Conservation (phyloP, 331 rosid species). For the Malus hybrid region DNA sequence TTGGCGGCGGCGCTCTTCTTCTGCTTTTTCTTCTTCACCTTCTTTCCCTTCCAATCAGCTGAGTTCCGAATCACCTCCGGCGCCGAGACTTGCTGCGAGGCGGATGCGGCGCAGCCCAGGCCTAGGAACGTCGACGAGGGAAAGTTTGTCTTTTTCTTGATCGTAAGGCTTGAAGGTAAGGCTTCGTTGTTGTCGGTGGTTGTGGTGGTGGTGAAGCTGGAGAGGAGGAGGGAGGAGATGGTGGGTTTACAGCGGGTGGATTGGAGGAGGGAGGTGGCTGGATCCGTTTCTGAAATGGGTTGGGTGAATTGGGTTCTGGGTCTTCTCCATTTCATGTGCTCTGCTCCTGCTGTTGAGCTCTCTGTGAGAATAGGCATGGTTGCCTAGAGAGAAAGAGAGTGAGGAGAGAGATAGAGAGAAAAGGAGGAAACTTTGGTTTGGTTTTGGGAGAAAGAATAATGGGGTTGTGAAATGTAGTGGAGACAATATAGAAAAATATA, state of each 20-base stretch:
- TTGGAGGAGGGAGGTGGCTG: slow-evolving; percentile 44
- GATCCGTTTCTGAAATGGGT: slow-evolving; percentile 58
- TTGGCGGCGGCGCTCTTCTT: slow-evolving; percentile 20
- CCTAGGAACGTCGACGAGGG: slow-evolving; percentile 60
- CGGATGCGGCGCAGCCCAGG: slow-evolving; percentile 68
- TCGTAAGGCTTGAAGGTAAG: slow-evolving; percentile 16
- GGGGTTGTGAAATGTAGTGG: neutral
- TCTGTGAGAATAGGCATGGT: slow-evolving; percentile 47
- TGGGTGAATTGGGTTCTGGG: slow-evolving; percentile 50
- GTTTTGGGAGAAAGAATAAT: neutral
- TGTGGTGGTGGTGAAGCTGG: slow-evolving; percentile 46
- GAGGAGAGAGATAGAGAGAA: no score
- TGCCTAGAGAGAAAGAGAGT: neutral
- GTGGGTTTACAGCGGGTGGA: slow-evolving; percentile 70
- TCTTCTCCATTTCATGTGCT: slow-evolving; percentile 57
- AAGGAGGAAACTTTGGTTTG: neutral
- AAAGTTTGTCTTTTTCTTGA: slow-evolving; percentile 54
- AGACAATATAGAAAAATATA: neutral
- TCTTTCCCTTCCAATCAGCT: slow-evolving; percentile 69
- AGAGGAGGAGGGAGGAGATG: slow-evolving; percentile 69
- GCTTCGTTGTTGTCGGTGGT: slow-evolving; percentile 30
- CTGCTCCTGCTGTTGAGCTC: slow-evolving; percentile 25
- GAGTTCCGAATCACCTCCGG: slow-evolving; percentile 76
- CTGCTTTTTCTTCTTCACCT: slow-evolving; percentile 43
- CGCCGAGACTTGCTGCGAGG: slow-evolving; percentile 78